Base-by-base conservation (phyloP, 805 yeast species). In the Blastobotrys robertii region DNA sequence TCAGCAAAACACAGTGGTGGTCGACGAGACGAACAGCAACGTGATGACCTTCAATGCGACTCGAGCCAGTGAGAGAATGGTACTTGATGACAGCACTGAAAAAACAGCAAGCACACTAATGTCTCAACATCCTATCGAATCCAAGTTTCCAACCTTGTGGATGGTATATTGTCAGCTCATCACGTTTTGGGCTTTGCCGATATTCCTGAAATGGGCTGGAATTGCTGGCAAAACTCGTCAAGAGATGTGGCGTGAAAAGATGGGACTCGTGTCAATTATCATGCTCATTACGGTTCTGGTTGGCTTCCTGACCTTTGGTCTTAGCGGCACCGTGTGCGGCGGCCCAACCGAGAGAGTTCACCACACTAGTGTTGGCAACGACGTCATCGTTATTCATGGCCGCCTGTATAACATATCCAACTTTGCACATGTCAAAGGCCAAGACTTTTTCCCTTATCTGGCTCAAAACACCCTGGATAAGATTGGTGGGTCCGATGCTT, bases 161-260 rank as follows among this genome's bases (percentile, higher is more conserved):
- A 70, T 74, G 52, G 61, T 76, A 1, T 85, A 81, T 60, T 83
- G 88, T 58, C 76, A 76, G 52, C 52, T 70, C 4, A 63, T 85
- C n/a, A 84, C 95, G 0, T 79, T 83, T 56, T 83, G 92, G 87
- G 88, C 88, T 2, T 90, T 94, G 1, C 72, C 79, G 3, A 79
- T 84, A 0, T 44, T 81, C 12, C 60, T 83, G 50, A 66, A 62
- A 36, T 54, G 79, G 15, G 76, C 73, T 60, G 94, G 95, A 1
- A 68, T 84, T 65, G 68, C 70, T 30, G 74, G 78, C 14, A 72
- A 74, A 51, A 81, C 75, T 37, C 72, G 88, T 52, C 94, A 83
- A 55, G 73, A 74, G 65, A 95, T 95, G 0, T 85, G 95, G 95
- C 73, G 95, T 59, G 95, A 85, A 56, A 85, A 85, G 57, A 78